A percentile compares a stretch with the other conserved stretches of the same genome.
These are phyloP conservation scores for Magnusiomyces sp. DNA, from an alignment of 1,139 yeast genomes.

Conservation along the genomic window DNA sequence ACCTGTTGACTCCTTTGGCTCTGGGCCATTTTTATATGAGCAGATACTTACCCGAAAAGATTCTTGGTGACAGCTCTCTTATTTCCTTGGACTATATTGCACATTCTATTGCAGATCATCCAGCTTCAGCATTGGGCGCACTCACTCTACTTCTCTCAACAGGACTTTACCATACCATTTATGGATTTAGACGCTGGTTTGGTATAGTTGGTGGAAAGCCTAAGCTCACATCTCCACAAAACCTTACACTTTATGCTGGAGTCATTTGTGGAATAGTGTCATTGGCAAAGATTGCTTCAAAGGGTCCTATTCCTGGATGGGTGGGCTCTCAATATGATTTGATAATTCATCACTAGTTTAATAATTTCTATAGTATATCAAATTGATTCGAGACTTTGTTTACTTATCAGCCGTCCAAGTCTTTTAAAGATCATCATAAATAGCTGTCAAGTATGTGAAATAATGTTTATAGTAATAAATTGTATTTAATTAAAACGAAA, in stretches of 20 bases:
- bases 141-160: slow-evolving; percentile 26
- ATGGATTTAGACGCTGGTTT: slow-evolving; percentile 36
- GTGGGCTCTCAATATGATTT: slow-evolving; percentile 18
- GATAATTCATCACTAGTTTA: too few species aligned
- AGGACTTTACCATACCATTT: slow-evolving; percentile 35
- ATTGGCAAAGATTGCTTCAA: slow-evolving; percentile 15
- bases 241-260: slow-evolving; percentile 6
- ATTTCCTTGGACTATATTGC: slow-evolving; percentile 48
- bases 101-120: slow-evolving; percentile 31
- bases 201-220: neutral
- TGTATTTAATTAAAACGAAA: too few species aligned
- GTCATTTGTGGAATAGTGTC: slow-evolving; percentile 15
- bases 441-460: too few species aligned
- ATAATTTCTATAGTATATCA: too few species aligned
- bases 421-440: too few species aligned
- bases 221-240: neutral
- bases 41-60: slow-evolving; percentile 41
- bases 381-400: too few species aligned
- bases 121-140: slow-evolving; percentile 12
- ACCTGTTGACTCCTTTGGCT: slow-evolving; percentile 41
- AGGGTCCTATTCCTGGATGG: slow-evolving; percentile 21
- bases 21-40: slow-evolving; percentile 42
- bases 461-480: too few species aligned
- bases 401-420: too few species aligned
- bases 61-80: slow-evolving; percentile 60